Base-by-base conservation (phyloP, 805 yeast species). In the Starmera amethionina region DNA sequence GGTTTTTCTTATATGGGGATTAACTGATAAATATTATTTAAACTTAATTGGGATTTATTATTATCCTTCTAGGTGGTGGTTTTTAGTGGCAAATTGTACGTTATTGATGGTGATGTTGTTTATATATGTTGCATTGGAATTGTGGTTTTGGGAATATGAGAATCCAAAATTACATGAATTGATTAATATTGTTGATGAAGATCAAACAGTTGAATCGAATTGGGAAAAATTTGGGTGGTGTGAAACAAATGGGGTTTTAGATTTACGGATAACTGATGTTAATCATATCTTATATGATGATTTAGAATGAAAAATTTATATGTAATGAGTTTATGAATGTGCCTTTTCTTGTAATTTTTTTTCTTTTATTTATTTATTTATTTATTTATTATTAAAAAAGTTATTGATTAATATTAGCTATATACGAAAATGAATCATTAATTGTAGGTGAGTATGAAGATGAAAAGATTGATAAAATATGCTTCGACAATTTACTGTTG, bases 1-100 rank as follows among this genome's bases (percentile, higher is more conserved):
- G 2, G 59, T 73, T 5, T 83, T 84, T 71, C 46, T 79, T 2
- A 44, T 73, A 5, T 90, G 97, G 97, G 75, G 95, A 1, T 52
- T 82, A 4, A 53, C 78, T 0, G 97, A 97, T 0, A 73, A 74
- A 32, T 45, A 52, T n/a, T 50, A 72, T 30, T 70, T 82, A 34
- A 68, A 76, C 42, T 50, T 50, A 8, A 47, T 76, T 28, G 79
- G 77, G 14, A 74, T 82, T 15, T 74, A 71, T 51, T 88, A 79
- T 58, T 83, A 79, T 50, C 97, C 97, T 0, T 83, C 90, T 29
- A 69, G 94, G 48, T 83, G 89, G 79, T 93, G 97, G 98, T 80
- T 95, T 2, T 55, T 84, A 30, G 83, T 86, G 2, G 58, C 84
- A 3, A 95, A 96, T 4, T 68, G 85, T 12, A 75, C 75, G 47